These are phyloP conservation scores for Lippia alba DNA, from an alignment of 305 asterid species.

Conservation along the genomic window DNA sequence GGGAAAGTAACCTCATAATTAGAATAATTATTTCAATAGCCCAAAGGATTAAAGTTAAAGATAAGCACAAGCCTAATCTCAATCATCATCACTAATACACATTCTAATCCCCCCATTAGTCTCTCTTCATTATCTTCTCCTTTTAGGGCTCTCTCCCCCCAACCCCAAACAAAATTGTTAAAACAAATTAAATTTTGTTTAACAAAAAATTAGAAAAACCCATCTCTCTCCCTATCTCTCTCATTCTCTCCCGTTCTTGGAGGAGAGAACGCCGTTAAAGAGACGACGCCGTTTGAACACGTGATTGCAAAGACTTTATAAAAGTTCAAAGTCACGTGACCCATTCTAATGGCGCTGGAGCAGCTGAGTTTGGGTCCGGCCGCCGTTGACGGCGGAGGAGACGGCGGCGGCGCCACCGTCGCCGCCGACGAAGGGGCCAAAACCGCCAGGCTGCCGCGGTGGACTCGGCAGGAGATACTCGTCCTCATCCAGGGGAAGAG, in stretches of 20 bases:
- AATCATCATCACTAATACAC: slow-evolving; percentile 43
- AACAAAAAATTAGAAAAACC: neutral
- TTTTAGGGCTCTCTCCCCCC: slow-evolving; percentile 26
- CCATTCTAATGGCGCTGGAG: slow-evolving; percentile 60
- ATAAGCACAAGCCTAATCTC: slow-evolving; percentile 34
- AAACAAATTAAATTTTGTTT: neutral
- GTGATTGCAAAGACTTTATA: slow-evolving; percentile 38
- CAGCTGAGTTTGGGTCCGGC: slow-evolving; percentile 57
- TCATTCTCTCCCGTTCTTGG: slow-evolving; percentile 11
- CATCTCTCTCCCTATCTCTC: slow-evolving; percentile 13
- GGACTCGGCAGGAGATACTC: slow-evolving; percentile 89
- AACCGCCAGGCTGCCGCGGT: slow-evolving; percentile 77
- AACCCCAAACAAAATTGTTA: slow-evolving; percentile 11
- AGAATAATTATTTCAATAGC: slow-evolving; percentile 35
- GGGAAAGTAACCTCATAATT: slow-evolving; percentile 37
- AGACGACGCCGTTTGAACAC: slow-evolving; percentile 37
- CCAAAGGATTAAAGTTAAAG: slow-evolving; percentile 41
- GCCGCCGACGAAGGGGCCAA: slow-evolving; percentile 55
- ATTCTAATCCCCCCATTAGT: slow-evolving; percentile 27
- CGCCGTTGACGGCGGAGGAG: slow-evolving; percentile 55
- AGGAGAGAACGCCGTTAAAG: neutral
- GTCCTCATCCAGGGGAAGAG: slow-evolving; percentile 85
- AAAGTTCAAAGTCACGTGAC: slow-evolving; percentile 45
- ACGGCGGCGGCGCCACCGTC: slow-evolving; percentile 45
- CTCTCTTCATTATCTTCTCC: slow-evolving; percentile 28